These are phyloP conservation scores for Ramaria rubella DNA, from an alignment of 768 basidiomycete genomes.

Conservation along the genomic window DNA sequence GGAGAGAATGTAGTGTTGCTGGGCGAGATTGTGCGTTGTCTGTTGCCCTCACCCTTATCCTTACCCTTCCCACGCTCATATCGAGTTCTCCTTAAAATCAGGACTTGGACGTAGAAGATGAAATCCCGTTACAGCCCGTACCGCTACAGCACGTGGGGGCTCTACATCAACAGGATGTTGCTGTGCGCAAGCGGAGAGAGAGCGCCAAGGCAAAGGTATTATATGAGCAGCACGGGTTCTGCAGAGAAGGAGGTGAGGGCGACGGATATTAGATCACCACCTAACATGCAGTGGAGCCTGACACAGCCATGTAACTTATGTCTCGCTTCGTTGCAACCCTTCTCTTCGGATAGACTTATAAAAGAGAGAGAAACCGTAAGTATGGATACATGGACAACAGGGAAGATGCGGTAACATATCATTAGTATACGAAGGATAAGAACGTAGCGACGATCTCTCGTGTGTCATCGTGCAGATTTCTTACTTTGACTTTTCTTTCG, in stretches of 20 bases:
- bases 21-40: slow-evolving; percentile 82
- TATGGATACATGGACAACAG: neutral
- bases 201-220: slow-evolving; percentile 77
- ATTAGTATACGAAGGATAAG: neutral
- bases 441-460: neutral
- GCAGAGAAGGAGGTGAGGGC: slow-evolving; percentile 92
- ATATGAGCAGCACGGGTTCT: slow-evolving; percentile 82
- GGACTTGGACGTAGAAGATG: slow-evolving; percentile 93
- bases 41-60: neutral
- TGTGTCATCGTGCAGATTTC: neutral
- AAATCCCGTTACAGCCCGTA: slow-evolving; percentile 69
- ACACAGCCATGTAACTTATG: slow-evolving; percentile 4
- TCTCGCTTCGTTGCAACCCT: too few relatives aligned
- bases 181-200: slow-evolving; percentile 72
- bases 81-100: slow-evolving; percentile 25
- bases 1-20: slow-evolving; percentile 97
- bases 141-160: slow-evolving; percentile 64
- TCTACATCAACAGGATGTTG: slow-evolving; percentile 67
- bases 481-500: neutral
- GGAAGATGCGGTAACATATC: neutral
- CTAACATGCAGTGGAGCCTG: neutral
- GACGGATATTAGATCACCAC: slow-evolving; percentile 67
- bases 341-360: neutral
- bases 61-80: neutral
- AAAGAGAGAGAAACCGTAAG: neutral